These are phyloP conservation scores for Gossypium rotundifolium DNA, from an alignment of 345 rosid species.

Conservation along the genomic window DNA sequence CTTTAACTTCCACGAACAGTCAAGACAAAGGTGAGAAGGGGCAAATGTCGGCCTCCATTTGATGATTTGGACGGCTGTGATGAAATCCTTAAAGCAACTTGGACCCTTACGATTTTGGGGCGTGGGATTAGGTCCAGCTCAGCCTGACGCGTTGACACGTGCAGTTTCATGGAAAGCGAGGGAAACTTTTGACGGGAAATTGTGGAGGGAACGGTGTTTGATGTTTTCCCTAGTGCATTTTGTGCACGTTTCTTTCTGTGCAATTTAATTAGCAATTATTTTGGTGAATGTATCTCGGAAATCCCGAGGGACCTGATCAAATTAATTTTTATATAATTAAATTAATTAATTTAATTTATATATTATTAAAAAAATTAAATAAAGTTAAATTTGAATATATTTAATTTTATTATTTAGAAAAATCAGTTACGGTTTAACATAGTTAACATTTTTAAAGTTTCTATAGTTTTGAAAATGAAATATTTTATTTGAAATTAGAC, in stretches of 20 bases:
- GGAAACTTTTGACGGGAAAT: constrained; percentile 1
- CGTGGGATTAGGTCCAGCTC: constrained; percentile 27
- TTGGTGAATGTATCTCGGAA: too few relatives aligned
- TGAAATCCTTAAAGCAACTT: neutral
- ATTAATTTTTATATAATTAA: too few relatives aligned
- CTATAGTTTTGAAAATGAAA: too few relatives aligned
- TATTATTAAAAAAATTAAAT: too few relatives aligned
- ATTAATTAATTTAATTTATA: fast-evolving
- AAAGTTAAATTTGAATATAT: too few relatives aligned
- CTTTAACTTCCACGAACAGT: constrained; percentile 39
- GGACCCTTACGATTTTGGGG: constrained; percentile 17
- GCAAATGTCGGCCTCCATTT: constrained; percentile 20
- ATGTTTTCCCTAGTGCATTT: neutral
- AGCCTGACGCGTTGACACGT: constrained; percentile 17
- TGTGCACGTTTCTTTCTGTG: neutral
- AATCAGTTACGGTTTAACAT: too few relatives aligned
- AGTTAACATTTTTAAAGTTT: too few relatives aligned
- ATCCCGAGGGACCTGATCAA: too few relatives aligned
- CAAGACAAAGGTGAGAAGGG: constrained; percentile 21
- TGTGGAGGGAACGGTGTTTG: constrained; percentile 5
- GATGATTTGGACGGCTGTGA: constrained; percentile 38
- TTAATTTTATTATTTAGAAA: too few relatives aligned
- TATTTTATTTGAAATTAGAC: too few relatives aligned
- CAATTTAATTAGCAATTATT: too few relatives aligned
- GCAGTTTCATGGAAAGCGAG: constrained; percentile 9